Percentiles rank a stretch among this genome's conserved stretches.
Conservation (phyloP, 1,284 basidiomycete genomes). For the Volvariella surrecta region DNA sequence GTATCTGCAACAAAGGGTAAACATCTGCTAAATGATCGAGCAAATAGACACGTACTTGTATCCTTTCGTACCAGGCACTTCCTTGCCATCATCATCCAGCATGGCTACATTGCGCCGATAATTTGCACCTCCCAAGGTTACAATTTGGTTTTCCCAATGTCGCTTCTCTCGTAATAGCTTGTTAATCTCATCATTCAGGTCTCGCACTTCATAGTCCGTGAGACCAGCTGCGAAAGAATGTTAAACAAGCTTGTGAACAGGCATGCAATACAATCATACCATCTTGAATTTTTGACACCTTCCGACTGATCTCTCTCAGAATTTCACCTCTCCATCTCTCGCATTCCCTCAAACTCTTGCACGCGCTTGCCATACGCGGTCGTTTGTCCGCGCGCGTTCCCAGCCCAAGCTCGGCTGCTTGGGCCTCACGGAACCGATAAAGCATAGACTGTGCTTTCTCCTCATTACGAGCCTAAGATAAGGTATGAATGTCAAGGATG, state of each 20-base stretch:
- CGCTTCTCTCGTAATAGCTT: conserved; percentile 90
- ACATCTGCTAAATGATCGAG: conserved; percentile 4
- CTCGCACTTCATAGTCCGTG: conserved; percentile 94
- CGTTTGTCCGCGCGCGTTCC: conserved; percentile 74
- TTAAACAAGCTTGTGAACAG: conserved; percentile 4
- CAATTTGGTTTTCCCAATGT: conserved; percentile 97
- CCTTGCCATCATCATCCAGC: conserved; percentile 89
- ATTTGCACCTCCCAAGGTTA: conserved; percentile 92
- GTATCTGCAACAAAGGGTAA: conserved; percentile 77
- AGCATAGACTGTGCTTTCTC: conserved; percentile 99
- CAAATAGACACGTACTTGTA: conserved; percentile 71
- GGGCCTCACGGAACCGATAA: conserved; percentile 96
- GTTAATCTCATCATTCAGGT: conserved; percentile 98
- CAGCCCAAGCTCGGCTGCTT: conserved; percentile 91
- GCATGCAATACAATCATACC: conserved; percentile 32
- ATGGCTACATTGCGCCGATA: conserved; percentile 88
- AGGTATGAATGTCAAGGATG: background rate
- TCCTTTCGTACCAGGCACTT: conserved; percentile 94
- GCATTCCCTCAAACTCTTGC: conserved; percentile 87
- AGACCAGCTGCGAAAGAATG: conserved; percentile 59
- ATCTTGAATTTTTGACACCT: conserved; percentile 98
- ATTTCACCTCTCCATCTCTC: conserved; percentile 97
- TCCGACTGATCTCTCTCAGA: conserved; percentile 87
- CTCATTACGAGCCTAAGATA: conserved; percentile 82
- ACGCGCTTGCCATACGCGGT: conserved; percentile 85